phyloP scores from a whole-genome alignment of 1,284 basidiomycete species.

The Ganoderma lingzhi region DNA sequence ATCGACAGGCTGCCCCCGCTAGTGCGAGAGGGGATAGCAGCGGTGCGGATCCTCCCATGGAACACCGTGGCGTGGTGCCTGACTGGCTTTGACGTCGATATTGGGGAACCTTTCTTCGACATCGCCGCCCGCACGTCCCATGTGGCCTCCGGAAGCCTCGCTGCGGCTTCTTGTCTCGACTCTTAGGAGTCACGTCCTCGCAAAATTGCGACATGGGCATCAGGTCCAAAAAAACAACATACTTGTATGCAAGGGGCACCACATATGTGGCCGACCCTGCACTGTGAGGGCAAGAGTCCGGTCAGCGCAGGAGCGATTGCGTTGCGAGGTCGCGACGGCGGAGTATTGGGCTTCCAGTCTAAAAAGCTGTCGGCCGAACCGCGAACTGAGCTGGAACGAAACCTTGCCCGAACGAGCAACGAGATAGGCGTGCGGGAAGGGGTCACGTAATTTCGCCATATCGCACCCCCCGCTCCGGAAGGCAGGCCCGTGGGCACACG shows the following conservation, averaged over 20 bases:
- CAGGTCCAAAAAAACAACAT: too few relatives aligned
- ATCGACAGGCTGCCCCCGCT: background rate
- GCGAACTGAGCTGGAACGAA: background rate
- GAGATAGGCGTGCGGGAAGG: background rate
- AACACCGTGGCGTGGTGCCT: slow-evolving; percentile 8
- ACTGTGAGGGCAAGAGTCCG: too few relatives aligned
- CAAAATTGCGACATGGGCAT: too few relatives aligned
- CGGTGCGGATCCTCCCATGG: slow-evolving; percentile 11
- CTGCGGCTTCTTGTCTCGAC: background rate
- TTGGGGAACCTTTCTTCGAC: slow-evolving; percentile 1
- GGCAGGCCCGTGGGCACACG: background rate
- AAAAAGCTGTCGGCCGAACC: background rate
- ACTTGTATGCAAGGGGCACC: too few relatives aligned
- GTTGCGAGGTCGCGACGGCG: background rate
- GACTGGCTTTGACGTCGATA: slow-evolving; percentile 10
- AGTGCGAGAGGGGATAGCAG: background rate
- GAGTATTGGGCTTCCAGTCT: background rate
- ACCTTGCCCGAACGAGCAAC: background rate
- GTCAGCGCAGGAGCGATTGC: background rate
- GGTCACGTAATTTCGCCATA: slow-evolving; percentile 1
- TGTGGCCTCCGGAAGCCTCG: background rate
- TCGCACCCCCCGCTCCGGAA: background rate
- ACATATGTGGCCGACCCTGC: too few relatives aligned
- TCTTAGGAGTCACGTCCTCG: background rate
- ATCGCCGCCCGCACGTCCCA: background rate